A percentile compares a stretch with the other conserved stretches of the same genome.
Evolutionary conservation across 1,139 yeast species (phyloP).

Genomic region (Lodderomyces theae): DNA sequence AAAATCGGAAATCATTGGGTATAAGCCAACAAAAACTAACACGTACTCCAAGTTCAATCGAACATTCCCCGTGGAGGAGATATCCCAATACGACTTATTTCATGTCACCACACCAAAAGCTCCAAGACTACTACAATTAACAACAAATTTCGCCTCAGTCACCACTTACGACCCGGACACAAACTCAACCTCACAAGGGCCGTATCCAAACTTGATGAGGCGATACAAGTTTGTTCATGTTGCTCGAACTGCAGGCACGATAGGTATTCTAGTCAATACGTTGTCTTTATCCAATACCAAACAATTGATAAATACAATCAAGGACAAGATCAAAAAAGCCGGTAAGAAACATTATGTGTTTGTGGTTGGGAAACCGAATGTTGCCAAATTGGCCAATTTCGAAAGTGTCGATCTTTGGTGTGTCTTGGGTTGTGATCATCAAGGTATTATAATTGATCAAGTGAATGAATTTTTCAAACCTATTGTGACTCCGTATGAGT

Average conservation of each 20-base stretch:
- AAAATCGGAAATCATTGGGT: conserved; percentile 42
- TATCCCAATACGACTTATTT: conserved; percentile 51
- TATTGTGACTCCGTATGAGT: conserved; percentile 89
- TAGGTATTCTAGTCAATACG: conserved; percentile 89
- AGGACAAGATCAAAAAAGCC: conserved; percentile 59
- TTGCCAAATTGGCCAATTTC: conserved; percentile 92
- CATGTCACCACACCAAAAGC: conserved; percentile 74
- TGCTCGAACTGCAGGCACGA: conserved; percentile 87
- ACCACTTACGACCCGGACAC: conserved; percentile 44
- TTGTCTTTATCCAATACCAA: conserved; percentile 74
- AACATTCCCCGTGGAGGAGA: conserved; percentile 20
- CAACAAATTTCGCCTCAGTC: conserved; percentile 63
- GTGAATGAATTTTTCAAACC: conserved; percentile 82
- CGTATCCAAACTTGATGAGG: conserved; percentile 74
- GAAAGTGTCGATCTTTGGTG: conserved; percentile 93
- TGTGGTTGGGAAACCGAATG: conserved; percentile 98
- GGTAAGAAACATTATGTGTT: conserved; percentile 91
- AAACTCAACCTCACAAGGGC: conserved; percentile 43
- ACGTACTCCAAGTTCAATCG: conserved; percentile 9
- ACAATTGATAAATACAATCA: conserved; percentile 57
- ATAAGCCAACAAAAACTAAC: conserved; percentile 20
- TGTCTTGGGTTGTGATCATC: conserved; percentile 89
- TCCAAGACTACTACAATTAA: conserved; percentile 71
- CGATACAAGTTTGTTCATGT: conserved; percentile 83
- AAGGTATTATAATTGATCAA: conserved; percentile 83